Percentiles rank a stretch among this genome's conserved stretches.
Evolutionary conservation across 2,329 filamentous ascomycete species (phyloP).

Genomic region (Rosellinia necatrix): DNA sequence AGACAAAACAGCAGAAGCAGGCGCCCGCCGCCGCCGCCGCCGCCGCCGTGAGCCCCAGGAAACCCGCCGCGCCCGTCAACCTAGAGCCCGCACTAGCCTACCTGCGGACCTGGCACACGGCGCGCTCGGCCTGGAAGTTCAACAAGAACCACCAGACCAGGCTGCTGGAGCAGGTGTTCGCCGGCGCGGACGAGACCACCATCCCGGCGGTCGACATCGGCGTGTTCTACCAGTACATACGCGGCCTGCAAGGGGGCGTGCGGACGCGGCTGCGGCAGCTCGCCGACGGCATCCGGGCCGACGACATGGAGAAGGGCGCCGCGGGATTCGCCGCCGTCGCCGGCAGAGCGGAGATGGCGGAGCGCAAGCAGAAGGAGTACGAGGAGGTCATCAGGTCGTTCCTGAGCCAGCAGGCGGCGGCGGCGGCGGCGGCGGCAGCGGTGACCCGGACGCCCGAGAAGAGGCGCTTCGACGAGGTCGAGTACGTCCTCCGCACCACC

Average conservation of each 20-base stretch:
- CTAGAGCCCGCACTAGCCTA: conserved; percentile 74
- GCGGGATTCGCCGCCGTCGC: conserved; percentile 53
- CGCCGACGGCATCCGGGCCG: conserved; percentile 64
- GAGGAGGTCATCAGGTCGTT: conserved; percentile 59
- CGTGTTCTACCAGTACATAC: conserved; percentile 76
- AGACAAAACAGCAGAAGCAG: conserved; percentile 43
- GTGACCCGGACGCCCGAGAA: conserved; percentile 49
- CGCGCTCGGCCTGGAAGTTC: conserved; percentile 84
- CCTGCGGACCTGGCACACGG: conserved; percentile 73
- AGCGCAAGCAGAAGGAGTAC: conserved; percentile 60
- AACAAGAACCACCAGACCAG: conserved; percentile 91
- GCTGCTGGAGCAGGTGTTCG: conserved; percentile 81
- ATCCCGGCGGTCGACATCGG: conserved; percentile 73
- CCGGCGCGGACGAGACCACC: conserved; percentile 59
- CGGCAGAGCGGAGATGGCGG: conserved; percentile 45
- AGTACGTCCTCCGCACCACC: conserved; percentile 54
- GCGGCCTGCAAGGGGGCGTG: conserved; percentile 75
- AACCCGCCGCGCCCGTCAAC: conserved; percentile 46
- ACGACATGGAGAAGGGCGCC: conserved; percentile 56
- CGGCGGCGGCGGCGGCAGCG: too few relatives aligned
- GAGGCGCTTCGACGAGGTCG: conserved; percentile 55
- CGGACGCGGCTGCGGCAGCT: conserved; percentile 70
- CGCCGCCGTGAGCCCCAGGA: conserved; percentile 32
- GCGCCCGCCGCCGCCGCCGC: conserved; percentile 44
- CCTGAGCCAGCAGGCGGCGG: conserved; percentile 40